A percentile compares a stretch with the other conserved stretches of the same genome.
phyloP scores from a whole-genome alignment of 2,329 filamentous ascomycete species.

The Grosmannia serpens region DNA sequence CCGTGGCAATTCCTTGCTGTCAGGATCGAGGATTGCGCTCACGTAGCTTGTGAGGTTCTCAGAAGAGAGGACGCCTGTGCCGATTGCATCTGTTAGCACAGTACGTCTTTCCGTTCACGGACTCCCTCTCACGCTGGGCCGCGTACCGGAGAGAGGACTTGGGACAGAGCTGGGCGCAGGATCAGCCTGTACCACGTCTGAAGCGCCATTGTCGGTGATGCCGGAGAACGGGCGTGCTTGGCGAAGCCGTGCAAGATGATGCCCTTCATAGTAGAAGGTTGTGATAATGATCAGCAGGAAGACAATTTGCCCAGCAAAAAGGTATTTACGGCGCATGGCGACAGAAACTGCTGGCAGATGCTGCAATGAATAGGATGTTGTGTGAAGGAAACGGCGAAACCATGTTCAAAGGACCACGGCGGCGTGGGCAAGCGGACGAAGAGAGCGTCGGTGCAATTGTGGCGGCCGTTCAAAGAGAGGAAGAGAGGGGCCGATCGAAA shows the following conservation, averaged over 20 bases:
- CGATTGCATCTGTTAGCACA: not conserved
- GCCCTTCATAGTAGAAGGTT: slow-evolving; percentile 8
- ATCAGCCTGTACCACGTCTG: not conserved
- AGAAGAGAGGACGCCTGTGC: not conserved
- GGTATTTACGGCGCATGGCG: slow-evolving; percentile 8
- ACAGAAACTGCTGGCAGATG: not conserved
- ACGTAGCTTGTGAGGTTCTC: slow-evolving; percentile 8
- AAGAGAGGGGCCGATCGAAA: not conserved
- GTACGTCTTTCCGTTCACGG: not conserved
- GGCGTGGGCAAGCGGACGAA: not conserved
- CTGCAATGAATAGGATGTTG: not conserved
- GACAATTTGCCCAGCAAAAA: slow-evolving; percentile 4
- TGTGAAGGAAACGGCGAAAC: not conserved
- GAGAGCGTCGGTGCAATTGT: not conserved
- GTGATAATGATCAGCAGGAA: slow-evolving; percentile 7
- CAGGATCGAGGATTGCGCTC: slow-evolving; percentile 10
- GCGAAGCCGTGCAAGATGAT: slow-evolving; percentile 1
- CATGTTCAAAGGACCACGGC: not conserved
- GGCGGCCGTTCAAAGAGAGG: not conserved
- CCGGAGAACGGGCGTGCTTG: not conserved
- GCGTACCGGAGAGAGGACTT: not conserved
- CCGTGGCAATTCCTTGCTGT: slow-evolving; percentile 3
- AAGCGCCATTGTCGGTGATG: not conserved
- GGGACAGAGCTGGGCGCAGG: not conserved
- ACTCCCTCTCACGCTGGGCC: not conserved